A percentile compares a stretch with the other conserved stretches of the same genome.
These are phyloP conservation scores for Naematelia aurantialba DNA, from an alignment of 768 basidiomycete species.

Conservation along the genomic window DNA sequence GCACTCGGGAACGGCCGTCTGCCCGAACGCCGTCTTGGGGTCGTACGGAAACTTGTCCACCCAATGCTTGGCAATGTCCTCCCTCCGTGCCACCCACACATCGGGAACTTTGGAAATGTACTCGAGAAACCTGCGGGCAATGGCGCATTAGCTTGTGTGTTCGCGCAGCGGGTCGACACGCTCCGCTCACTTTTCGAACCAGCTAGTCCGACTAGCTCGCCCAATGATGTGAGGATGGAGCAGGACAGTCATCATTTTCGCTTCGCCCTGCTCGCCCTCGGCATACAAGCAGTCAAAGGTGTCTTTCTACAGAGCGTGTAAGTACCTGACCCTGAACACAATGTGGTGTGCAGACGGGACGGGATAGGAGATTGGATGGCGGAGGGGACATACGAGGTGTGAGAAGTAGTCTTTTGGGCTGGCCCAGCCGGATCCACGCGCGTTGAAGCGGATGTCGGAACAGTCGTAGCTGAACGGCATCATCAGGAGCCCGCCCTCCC, in stretches of 20 bases:
- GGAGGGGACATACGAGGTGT: conserved; percentile 20
- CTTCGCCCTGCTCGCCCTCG: conserved; percentile 24
- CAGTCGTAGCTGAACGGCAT: conserved; percentile 26
- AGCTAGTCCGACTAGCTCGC: conserved; percentile 11
- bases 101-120: conserved; percentile 13
- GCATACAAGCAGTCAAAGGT: conserved; percentile 25
- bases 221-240: conserved; percentile 37
- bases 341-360: neutral
- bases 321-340: too few relatives aligned
- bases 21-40: conserved; percentile 23
- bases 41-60: conserved; percentile 20
- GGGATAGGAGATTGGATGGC: neutral
- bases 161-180: too few relatives aligned
- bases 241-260: conserved; percentile 30
- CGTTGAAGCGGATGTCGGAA: conserved; percentile 20
- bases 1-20: conserved; percentile 15
- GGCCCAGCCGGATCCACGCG: conserved; percentile 27
- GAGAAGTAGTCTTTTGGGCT: conserved; percentile 29
- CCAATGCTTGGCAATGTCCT: conserved; percentile 28
- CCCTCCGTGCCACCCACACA: conserved; percentile 20
- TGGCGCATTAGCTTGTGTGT: too few relatives aligned
- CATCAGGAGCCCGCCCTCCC: conserved; percentile 21
- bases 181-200: conserved; percentile 20
- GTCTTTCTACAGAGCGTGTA: conserved; percentile 17
- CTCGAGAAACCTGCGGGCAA: conserved; percentile 24